Evolutionary conservation across 805 yeast species (phyloP).

Genomic region (Candida vartiovaarae): DNA sequence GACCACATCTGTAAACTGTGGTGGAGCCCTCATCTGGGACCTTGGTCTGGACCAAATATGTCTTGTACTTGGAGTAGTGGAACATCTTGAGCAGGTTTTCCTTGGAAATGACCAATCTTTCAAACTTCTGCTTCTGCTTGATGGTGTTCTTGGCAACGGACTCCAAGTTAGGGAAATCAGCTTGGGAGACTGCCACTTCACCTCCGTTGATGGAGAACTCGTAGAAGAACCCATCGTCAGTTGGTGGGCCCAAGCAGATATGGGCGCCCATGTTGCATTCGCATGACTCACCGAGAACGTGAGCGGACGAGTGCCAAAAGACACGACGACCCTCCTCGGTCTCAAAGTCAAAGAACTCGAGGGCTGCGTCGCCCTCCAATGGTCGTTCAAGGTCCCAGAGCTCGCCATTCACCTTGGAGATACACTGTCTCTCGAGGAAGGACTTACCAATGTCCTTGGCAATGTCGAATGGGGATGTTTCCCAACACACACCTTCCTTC

Average conservation of each 20-base stretch:
- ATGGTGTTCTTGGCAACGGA: slow-evolving; percentile 82
- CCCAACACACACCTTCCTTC: slow-evolving; percentile 77
- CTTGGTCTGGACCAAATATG: slow-evolving; percentile 75
- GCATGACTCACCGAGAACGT: slow-evolving; percentile 95
- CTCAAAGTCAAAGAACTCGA: slow-evolving; percentile 87
- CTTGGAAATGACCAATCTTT: slow-evolving; percentile 86
- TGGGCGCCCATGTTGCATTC: slow-evolving; percentile 96
- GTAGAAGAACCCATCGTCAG: slow-evolving; percentile 95
- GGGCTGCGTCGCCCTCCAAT: slow-evolving; percentile 57
- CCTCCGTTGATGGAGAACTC: slow-evolving; percentile 86
- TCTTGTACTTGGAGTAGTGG: slow-evolving; percentile 92
- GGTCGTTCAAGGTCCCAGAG: slow-evolving; percentile 97
- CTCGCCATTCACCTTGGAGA: slow-evolving; percentile 82
- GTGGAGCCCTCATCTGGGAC: slow-evolving; percentile 94
- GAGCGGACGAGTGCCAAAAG: slow-evolving; percentile 99
- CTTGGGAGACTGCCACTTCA: slow-evolving; percentile 66
- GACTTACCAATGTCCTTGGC: slow-evolving; percentile 83
- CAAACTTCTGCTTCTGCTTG: slow-evolving; percentile 92
- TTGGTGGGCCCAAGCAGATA: slow-evolving; percentile 92
- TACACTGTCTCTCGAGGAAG: slow-evolving; percentile 81
- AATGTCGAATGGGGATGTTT: slow-evolving; percentile 82
- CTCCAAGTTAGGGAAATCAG: slow-evolving; percentile 81
- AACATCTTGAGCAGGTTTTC: slow-evolving; percentile 91
- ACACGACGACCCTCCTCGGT: slow-evolving; percentile 92
- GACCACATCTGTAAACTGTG: slow-evolving; percentile 97